Evolutionary conservation across 345 rosid genomes (phyloP).

Genomic region (Gossypium mustelinum): DNA sequence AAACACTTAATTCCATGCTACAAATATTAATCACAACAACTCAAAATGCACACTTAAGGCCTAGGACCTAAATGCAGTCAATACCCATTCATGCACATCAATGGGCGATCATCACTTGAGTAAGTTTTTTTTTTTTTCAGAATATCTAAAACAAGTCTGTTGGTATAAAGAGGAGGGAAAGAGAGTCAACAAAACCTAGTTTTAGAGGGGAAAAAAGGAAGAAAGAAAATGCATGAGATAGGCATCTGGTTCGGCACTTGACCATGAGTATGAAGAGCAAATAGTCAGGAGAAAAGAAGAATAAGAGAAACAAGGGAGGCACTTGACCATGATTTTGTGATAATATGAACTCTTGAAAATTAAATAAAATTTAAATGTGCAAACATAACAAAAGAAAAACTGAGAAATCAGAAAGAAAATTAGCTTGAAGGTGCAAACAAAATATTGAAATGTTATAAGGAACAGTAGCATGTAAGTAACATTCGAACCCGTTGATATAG

Average conservation of each 20-base stretch:
- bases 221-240: neutral
- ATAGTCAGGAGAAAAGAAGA: neutral
- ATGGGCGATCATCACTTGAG: neutral
- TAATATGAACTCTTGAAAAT: neutral
- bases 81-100: neutral
- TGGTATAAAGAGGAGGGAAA: neutral
- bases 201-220: neutral
- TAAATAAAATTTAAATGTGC: neutral
- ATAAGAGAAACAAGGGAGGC: neutral
- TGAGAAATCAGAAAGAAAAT: neutral
- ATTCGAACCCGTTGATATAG: neutral
- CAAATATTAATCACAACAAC: neutral
- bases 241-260: neutral
- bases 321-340: neutral
- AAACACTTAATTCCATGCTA: neutral
- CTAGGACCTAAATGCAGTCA: neutral
- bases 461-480: neutral
- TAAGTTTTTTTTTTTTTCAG: neutral
- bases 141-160: neutral
- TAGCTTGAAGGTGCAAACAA: neutral
- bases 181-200: neutral
- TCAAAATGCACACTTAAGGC: neutral
- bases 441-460: neutral
- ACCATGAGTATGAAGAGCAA: neutral
- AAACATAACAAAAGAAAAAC: neutral